Evolutionary conservation across 2,329 filamentous ascomycete genomes (phyloP).

Genomic region (Stachybotrys elegans): DNA sequence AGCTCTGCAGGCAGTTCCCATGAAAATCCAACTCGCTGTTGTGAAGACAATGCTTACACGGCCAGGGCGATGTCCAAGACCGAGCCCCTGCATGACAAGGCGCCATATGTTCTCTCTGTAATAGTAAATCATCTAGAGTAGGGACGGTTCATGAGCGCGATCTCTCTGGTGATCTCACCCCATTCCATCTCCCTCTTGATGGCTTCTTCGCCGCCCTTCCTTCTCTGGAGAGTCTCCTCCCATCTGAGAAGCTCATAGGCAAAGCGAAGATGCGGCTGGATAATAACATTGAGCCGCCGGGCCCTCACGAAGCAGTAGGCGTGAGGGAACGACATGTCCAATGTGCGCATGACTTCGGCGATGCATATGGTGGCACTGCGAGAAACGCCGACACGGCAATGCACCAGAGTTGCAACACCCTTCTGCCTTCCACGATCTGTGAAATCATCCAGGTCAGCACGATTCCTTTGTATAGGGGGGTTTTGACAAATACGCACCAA

Average conservation of each 20-base stretch:
- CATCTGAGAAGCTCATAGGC: slow-evolving; percentile 93
- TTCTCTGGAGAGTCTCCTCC: slow-evolving; percentile 67
- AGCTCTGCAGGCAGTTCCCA: too few relatives aligned
- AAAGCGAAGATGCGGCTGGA: slow-evolving; percentile 93
- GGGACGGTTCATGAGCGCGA: slow-evolving; percentile 92
- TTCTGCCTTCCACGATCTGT: slow-evolving; percentile 73
- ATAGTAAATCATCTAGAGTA: slow-evolving; percentile 77
- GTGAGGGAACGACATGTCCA: slow-evolving; percentile 77
- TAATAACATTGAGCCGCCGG: slow-evolving; percentile 90
- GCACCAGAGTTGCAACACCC: slow-evolving; percentile 82
- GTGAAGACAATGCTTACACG: too few relatives aligned
- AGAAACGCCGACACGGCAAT: slow-evolving; percentile 94
- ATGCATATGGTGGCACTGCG: slow-evolving; percentile 97
- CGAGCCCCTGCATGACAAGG: too few relatives aligned
- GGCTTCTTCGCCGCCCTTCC: slow-evolving; percentile 35
- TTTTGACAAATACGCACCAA: slow-evolving; percentile 72
- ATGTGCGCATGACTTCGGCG: slow-evolving; percentile 89
- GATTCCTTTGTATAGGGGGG: too few relatives aligned
- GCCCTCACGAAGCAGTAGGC: slow-evolving; percentile 97
- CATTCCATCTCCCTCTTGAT: slow-evolving; percentile 82
- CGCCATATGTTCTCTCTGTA: too few relatives aligned
- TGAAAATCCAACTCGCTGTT: too few relatives aligned
- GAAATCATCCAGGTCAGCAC: too few relatives aligned
- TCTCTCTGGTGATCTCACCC: slow-evolving; percentile 81
- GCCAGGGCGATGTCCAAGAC: too few relatives aligned